These are phyloP conservation scores for Cercospora sp. DNA, from an alignment of 2,329 filamentous ascomycete species.

Conservation along the genomic window DNA sequence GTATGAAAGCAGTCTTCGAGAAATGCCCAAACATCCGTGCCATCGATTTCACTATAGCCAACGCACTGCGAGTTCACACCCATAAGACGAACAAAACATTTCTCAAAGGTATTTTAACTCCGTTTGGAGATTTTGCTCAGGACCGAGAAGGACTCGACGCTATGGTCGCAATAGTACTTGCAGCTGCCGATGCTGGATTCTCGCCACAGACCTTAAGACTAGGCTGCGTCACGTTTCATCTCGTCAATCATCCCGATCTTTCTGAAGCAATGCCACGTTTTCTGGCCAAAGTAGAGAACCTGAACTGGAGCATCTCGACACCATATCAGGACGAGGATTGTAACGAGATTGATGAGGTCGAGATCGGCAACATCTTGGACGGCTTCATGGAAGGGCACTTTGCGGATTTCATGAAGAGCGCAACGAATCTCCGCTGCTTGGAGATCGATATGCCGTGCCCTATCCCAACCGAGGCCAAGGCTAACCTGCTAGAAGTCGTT, in stretches of 20 bases:
- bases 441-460: background rate
- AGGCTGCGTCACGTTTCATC: background rate
- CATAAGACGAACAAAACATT: background rate
- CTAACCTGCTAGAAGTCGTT: background rate
- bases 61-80: background rate
- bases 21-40: background rate
- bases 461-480: background rate
- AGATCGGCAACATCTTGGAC: background rate
- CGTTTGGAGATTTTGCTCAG: background rate
- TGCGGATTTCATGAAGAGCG: background rate
- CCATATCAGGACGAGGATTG: background rate
- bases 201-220: background rate
- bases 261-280: background rate
- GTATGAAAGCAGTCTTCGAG: conserved; percentile 1
- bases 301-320: background rate
- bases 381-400: background rate
- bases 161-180: background rate
- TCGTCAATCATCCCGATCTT: background rate
- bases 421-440: background rate
- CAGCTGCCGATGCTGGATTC: background rate
- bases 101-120: background rate
- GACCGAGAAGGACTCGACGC: background rate
- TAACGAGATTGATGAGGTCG: background rate
- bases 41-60: background rate
- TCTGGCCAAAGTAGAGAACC: background rate